Evolutionary conservation across 2,329 filamentous ascomycete genomes (phyloP).

Genomic region (Aureobasidium sp.): DNA sequence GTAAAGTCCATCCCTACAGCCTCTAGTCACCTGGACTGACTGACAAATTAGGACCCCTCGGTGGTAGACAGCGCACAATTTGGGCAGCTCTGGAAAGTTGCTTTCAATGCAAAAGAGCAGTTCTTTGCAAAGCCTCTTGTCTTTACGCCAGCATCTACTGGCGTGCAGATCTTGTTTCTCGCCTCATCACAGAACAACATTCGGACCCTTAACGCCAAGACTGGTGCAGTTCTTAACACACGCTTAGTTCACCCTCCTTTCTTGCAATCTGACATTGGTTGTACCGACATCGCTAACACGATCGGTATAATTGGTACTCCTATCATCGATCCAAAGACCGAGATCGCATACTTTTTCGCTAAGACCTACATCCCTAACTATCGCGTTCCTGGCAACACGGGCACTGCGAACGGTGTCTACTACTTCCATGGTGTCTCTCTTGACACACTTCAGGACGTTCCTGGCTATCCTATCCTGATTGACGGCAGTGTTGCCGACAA

Average conservation of each 20-base stretch:
- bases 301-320: conserved; percentile 47
- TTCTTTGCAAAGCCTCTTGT: background rate
- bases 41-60: background rate
- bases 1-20: background rate
- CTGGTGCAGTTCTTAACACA: conserved; percentile 42
- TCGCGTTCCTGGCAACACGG: background rate
- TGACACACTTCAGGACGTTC: background rate
- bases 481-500: background rate
- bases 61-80: background rate
- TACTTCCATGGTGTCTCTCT: background rate
- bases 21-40: background rate
- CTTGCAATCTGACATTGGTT: conserved; percentile 54
- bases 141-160: background rate
- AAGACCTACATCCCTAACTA: background rate
- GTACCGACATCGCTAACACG: conserved; percentile 55
- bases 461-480: background rate
- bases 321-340: conserved; percentile 17
- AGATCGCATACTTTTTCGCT: background rate
- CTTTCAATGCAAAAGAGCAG: background rate
- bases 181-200: conserved; percentile 46
- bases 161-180: conserved; percentile 36
- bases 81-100: background rate
- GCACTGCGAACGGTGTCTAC: background rate
- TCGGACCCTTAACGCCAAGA: conserved; percentile 46
- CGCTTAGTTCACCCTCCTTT: conserved; percentile 53